Percentiles rank a stretch among this genome's conserved stretches.
Evolutionary conservation across 768 basidiomycete species (phyloP).

Genomic region (Candolleomyces aberdarensis): DNA sequence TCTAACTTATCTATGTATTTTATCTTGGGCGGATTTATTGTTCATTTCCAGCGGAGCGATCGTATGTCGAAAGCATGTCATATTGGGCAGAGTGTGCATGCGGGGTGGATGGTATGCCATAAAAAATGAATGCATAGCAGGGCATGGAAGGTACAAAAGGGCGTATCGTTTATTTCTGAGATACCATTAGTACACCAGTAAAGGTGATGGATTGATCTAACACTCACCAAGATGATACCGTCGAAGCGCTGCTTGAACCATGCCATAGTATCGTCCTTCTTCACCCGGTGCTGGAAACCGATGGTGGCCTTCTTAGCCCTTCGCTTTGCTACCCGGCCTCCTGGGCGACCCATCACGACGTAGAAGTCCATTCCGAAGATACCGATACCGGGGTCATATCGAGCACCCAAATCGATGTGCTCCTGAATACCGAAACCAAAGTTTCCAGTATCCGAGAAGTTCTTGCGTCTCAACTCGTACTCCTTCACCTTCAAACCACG

Average conservation of each 20-base stretch:
- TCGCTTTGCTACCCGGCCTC: slow-evolving; percentile 85
- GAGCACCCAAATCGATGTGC: slow-evolving; percentile 98
- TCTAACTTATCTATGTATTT: slow-evolving; percentile 1
- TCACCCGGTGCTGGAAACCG: slow-evolving; percentile 86
- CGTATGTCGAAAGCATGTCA: background rate
- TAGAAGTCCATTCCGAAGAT: slow-evolving; percentile 99
- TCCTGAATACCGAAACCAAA: slow-evolving; percentile 99
- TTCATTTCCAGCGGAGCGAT: background rate
- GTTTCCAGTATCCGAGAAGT: slow-evolving; percentile 99
- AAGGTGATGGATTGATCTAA: background rate
- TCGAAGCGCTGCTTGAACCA: slow-evolving; percentile 99
- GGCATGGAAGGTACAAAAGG: slow-evolving; percentile 20
- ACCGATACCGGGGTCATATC: slow-evolving; percentile 98
- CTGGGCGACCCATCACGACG: slow-evolving; percentile 96
- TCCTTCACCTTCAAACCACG: slow-evolving; percentile 99
- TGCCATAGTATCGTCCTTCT: slow-evolving; percentile 93
- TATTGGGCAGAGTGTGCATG: slow-evolving; percentile 1
- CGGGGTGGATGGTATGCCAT: slow-evolving; percentile 26
- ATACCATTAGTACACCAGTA: slow-evolving; percentile 6
- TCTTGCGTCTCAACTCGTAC: slow-evolving; percentile 95
- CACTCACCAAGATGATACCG: slow-evolving; percentile 87
- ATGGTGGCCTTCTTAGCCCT: slow-evolving; percentile 86
- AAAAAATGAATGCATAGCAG: slow-evolving; percentile 26
- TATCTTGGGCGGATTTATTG: background rate
- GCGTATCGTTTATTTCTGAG: slow-evolving; percentile 31